Evolutionary conservation across 1,139 yeast genomes (phyloP).

Genomic region (Pichia sp.): DNA sequence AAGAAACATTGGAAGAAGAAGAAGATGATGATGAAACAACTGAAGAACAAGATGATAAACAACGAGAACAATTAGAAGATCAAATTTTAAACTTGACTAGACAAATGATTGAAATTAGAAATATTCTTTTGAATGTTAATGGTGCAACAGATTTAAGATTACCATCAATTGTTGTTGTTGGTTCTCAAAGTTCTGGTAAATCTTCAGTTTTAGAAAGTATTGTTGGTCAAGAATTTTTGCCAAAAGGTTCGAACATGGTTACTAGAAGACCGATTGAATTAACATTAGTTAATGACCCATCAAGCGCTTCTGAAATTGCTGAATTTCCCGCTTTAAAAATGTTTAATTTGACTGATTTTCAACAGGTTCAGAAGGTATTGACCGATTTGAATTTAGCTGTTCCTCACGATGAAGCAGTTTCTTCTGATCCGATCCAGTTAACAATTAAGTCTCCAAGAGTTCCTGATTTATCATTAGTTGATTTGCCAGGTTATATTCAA

Average conservation of each 20-base stretch:
- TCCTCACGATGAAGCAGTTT: conserved; percentile 41
- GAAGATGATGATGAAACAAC: conserved; percentile 37
- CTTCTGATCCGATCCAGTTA: conserved; percentile 24
- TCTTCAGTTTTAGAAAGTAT: conserved; percentile 90
- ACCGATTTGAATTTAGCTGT: conserved; percentile 90
- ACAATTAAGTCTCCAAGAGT: conserved; percentile 87
- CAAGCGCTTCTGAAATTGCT: conserved; percentile 77
- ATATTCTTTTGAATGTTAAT: conserved; percentile 69
- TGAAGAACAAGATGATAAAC: conserved; percentile 31
- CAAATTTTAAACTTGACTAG: conserved; percentile 83
- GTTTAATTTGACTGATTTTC: conserved; percentile 77
- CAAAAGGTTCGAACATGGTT: conserved; percentile 94
- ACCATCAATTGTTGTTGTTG: conserved; percentile 94
- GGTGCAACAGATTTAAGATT: conserved; percentile 66
- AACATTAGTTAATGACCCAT: conserved; percentile 82
- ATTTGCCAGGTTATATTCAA: conserved; percentile 96
- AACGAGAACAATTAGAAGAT: conserved; percentile 53
- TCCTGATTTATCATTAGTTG: conserved; percentile 91
- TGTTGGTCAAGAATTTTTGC: conserved; percentile 91
- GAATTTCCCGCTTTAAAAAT: conserved; percentile 89
- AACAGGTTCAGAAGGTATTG: conserved; percentile 78
- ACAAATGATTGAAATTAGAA: conserved; percentile 94
- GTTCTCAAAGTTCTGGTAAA: conserved; percentile 96
- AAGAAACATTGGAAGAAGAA: conserved; percentile 19
- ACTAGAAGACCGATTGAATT: conserved; percentile 75